Percentiles rank a stretch among this genome's conserved stretches.
These are phyloP conservation scores for Camelina hispida DNA, from an alignment of 345 rosid species.

Conservation along the genomic window DNA sequence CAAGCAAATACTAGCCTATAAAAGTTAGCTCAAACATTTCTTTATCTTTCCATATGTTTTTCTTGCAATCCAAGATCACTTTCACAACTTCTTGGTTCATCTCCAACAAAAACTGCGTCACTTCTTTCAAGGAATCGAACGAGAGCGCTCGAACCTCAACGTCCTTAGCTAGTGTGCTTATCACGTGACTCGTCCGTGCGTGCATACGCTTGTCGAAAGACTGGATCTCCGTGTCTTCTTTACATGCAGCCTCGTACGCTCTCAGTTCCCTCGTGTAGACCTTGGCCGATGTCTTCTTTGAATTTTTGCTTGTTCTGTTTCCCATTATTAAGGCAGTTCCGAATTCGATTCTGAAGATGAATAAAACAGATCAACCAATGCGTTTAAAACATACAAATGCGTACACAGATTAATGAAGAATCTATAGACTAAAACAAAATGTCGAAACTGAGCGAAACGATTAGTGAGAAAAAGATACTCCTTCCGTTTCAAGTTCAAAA, in stretches of 20 bases:
- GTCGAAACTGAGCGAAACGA: too few relatives aligned
- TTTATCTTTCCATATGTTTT: constrained; percentile 82
- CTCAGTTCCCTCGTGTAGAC: constrained; percentile 59
- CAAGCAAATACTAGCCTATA: too few relatives aligned
- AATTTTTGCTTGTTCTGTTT: constrained; percentile 51
- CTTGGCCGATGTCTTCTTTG: constrained; percentile 40
- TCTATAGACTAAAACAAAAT: too few relatives aligned
- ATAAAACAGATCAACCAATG: neutral
- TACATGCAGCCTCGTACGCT: constrained; percentile 80
- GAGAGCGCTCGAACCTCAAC: constrained; percentile 83
- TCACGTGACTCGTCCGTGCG: constrained; percentile 69
- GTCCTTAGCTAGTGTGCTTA: constrained; percentile 69
- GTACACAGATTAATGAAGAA: too few relatives aligned
- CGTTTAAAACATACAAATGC: too few relatives aligned
- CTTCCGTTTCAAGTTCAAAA: too few relatives aligned
- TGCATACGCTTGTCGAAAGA: constrained; percentile 66
- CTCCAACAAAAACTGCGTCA: constrained; percentile 72
- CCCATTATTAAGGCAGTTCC: neutral
- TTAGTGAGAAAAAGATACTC: too few relatives aligned
- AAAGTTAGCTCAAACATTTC: constrained; percentile 79
- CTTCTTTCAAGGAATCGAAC: constrained; percentile 73
- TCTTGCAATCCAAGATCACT: constrained; percentile 76
- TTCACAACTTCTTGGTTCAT: constrained; percentile 91
- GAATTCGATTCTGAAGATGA: neutral
- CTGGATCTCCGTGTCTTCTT: constrained; percentile 60